These are phyloP conservation scores for Solanum megistacrolobum DNA, from an alignment of 257 asterid genomes.

Conservation along the genomic window DNA sequence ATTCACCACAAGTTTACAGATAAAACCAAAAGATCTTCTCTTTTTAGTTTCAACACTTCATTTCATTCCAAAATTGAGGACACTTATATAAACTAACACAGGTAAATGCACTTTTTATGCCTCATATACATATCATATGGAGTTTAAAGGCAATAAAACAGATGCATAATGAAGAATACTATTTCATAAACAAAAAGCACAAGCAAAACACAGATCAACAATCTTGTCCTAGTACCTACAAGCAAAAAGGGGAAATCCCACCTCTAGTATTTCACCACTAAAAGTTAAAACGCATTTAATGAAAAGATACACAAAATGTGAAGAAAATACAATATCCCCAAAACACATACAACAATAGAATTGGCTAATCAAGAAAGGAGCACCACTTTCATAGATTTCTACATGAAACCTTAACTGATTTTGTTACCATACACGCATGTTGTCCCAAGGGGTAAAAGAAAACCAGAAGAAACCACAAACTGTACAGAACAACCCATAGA, in stretches of 20 bases:
- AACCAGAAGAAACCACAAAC: neutral
- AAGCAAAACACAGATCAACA: conserved; percentile 1
- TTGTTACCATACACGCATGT: neutral
- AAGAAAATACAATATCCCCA: neutral
- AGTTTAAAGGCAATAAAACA: neutral
- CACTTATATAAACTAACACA: neutral
- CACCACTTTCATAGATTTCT: neutral
- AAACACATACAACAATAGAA: neutral
- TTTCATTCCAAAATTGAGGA: neutral
- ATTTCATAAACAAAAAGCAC: neutral
- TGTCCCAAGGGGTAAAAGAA: neutral
- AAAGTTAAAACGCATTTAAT: conserved; percentile 10
- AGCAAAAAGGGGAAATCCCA: conserved; percentile 9
- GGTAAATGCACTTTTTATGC: neutral
- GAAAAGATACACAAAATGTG: conserved; percentile 1
- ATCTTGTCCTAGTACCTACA: conserved; percentile 8
- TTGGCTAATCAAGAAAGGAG: neutral
- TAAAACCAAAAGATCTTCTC: neutral
- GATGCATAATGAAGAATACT: neutral
- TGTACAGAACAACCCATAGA: neutral
- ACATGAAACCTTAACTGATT: neutral
- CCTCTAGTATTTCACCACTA: conserved; percentile 6
- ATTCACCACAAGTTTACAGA: neutral
- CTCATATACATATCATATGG: neutral
- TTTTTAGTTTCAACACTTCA: neutral